Evolutionary conservation across 257 asterid genomes (phyloP).

Genomic region (Jacaranda mimosifolia): DNA sequence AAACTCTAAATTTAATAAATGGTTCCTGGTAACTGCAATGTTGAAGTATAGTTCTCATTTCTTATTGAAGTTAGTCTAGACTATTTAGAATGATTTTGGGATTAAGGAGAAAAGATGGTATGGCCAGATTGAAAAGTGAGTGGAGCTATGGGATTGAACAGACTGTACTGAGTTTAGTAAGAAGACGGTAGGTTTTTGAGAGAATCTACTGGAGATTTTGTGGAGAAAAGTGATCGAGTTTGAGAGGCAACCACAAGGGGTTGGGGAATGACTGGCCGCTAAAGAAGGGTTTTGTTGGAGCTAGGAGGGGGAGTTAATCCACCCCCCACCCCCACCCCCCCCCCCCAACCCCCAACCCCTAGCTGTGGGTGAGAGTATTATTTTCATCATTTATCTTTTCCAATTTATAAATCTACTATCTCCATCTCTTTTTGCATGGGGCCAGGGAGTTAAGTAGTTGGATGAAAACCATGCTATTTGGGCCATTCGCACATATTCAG

Average conservation of each 20-base stretch:
- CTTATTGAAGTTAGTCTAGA: slow-evolving; percentile 1
- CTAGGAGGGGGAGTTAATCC: slow-evolving; percentile 6
- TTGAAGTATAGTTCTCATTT: not conserved
- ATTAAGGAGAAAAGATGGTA: not conserved
- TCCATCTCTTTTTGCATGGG: no score
- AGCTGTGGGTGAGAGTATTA: no score
- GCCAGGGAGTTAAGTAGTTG: not conserved
- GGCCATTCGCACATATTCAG: not conserved
- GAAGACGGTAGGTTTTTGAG: not conserved
- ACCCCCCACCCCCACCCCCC: no score
- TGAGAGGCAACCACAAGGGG: slow-evolving; percentile 17
- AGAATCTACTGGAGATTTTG: slow-evolving; percentile 24
- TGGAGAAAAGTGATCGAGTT: not conserved
- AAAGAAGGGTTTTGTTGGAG: not conserved
- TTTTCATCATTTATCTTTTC: no score
- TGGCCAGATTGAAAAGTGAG: not conserved
- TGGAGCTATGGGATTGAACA: not conserved
- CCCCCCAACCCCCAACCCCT: no score
- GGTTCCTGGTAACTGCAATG: not conserved
- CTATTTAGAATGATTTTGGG: not conserved
- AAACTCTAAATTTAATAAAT: no score
- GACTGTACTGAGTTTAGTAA: not conserved
- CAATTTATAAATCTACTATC: no score
- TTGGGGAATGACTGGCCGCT: not conserved
- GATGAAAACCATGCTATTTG: slow-evolving; percentile 26